Evolutionary conservation across 495 filamentous ascomycete species (phyloP), one percentile per base, ranked within the genome.

Genomic region (Copromyces sp.): DNA sequence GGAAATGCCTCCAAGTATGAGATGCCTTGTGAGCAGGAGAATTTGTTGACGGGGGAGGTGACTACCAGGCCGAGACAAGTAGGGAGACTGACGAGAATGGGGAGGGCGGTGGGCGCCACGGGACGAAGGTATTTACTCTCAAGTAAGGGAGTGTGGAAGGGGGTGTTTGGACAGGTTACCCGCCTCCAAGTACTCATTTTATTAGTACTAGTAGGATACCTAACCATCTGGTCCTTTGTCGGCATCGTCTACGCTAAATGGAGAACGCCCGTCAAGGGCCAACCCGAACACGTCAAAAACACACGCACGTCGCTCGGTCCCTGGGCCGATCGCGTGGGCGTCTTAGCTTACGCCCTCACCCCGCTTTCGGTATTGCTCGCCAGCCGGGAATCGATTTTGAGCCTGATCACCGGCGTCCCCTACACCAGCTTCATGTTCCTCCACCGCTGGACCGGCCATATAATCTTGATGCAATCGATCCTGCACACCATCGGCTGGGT

Each of bases 381-480:
- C 40, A 88, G 81, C 68, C 83, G 89, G 6, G 90, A 91, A 70
- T 88, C 86, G 0, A 80, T 91, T 3, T 85, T 92, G 4, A 87
- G 85, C 1, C 72, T 90, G 38, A 72, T 90, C 61, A 91, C 89
- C 0, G 89, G 90, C 7, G 79, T 91, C 4, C 89, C 90, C 0
- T 91, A 92, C 74, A 88, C 91, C 72, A 85, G 84, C 69, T 91
- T 92, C 82, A 88, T 90, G 80, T 91, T 92, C 78, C 81, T 93
- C 35, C 90, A 91, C 76, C 86, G 88, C 37, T 90, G 88, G 89
- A 78, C 86, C 3, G 90, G 90, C 1, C 87, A 87, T 53, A 86
- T 91, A 72, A 90, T 91, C 74, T 84, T 90, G 68, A 76, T 88
- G 1, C 89, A 91, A 71, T 83, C 84, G 14, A 79, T 85, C 45